Evolutionary conservation across 495 filamentous ascomycete species (phyloP), one percentile per base, ranked within the genome.

Genomic region (Cenococcum geophilum): DNA sequence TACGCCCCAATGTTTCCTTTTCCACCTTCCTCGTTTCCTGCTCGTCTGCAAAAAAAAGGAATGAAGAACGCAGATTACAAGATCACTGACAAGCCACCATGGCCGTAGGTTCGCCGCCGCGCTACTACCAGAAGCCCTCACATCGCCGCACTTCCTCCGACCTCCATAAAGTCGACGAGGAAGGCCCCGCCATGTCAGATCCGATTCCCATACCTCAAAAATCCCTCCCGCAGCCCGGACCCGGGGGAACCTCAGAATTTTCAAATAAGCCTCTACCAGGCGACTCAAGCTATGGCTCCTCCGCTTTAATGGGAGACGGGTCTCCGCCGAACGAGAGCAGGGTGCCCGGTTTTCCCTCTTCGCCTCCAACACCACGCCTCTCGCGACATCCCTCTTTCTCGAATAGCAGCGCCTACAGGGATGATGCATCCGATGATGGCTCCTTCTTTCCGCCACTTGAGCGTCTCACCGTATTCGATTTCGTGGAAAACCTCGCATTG

Each of bases 401-500:
- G 20, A 83, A 81, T 51, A 87, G 85, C 70, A 66, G 63, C 49
- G 58, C 55, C 12, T 63, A 63, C 57, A 37, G 65, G 4, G 59
- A 62, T n/a, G 66, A 65, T 5, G 51, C 36, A 22, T 88, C 85
- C 73, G 84, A 85, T 9, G 90, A 97, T 69, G 91, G 95, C 71
- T 92, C 85, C 0, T 79, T 83, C 54, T 85, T 88, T 49, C 89
- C 93, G 18, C 90, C 93, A 4, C 76, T 96, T n/a, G 93, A 98
- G 70, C 87, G 89, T 57, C 78, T 97, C 60, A 92, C 88, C 22
- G 82, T 97, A 45, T 91, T 97, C 62, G 93, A 98, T 70, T 77
- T 97, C 21, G 81, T 98, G 55, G 95, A 97, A 74, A 96, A 95
- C 69, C 84, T 98, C 64, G 88, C 93, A 0, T 81, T 98, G 50